Base-by-base conservation (phyloP, 2,329 filamentous ascomycete species). In the Aotearoamyces nothofagi region DNA sequence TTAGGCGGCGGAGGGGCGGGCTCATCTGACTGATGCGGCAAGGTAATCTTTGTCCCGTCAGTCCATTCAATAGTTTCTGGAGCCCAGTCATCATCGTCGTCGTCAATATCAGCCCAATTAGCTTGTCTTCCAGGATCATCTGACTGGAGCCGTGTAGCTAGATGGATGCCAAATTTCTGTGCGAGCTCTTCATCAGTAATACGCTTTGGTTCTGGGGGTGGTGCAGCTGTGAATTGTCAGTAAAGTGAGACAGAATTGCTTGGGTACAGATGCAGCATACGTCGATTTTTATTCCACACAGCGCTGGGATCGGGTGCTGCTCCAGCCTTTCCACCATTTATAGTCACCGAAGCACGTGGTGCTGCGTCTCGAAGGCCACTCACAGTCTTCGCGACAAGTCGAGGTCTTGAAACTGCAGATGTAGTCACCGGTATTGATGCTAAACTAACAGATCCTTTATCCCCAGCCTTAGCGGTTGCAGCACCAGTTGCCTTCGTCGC, bases 281-380 rank as follows among this genome's bases (percentile, higher is more conserved):
- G 78, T 60, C 76, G 66, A 50, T 90, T 92, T 55, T 84, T 86
- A 57, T 90, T 92, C 82, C 82, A 92, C 22, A 92, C 80, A 30
- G 67, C 77, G 51, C 60, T 79, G 16, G 69, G 64, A 50, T 86
- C 79, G 9, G 80, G 78, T 15, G 70, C 72, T 35, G 66, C 47
- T 11, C 64, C 61, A 17, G 64, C 45, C 37, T 75, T 73, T 29
- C 66, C 66, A 35, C 70, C 67, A 43, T 71, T 75, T 19, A 51
- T 39, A 17, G 39, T 43, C 20, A 58, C 45, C 33, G 52, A 48
- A 31, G 54, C 40, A 30, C 58, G 56, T 31, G 44, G 63, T 9
- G 60, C 52, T 11, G 65, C 60, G 39, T 69, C 69, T 27, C 67
- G 61, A 24, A 69, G 53, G 25, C 62, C 67, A 39, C 63, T 69